A percentile compares a stretch with the other conserved stretches of the same genome.
These are phyloP conservation scores for Fereydounia khargensis DNA, from an alignment of 1,284 basidiomycete species.

Conservation along the genomic window DNA sequence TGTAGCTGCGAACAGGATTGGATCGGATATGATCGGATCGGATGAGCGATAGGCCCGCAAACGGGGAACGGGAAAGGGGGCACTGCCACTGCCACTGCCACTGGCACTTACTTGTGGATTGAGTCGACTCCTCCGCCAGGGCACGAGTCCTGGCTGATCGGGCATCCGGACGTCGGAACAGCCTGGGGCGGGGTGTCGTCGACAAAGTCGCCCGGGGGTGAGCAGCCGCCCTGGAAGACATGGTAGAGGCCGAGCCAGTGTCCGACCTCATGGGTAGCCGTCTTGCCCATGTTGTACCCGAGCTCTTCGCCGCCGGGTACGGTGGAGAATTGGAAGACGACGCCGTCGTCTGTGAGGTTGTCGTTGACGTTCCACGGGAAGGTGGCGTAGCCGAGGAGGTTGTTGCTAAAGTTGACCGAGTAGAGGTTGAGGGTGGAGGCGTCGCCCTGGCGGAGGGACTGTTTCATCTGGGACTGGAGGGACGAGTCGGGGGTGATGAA, in stretches of 20 bases:
- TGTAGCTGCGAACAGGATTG: constrained; percentile 32
- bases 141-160: constrained; percentile 25
- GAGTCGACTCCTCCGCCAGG: constrained; percentile 19
- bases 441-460: constrained; percentile 60
- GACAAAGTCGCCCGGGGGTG: constrained; percentile 62
- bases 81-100: background rate
- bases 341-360: constrained; percentile 11
- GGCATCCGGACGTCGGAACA: constrained; percentile 27
- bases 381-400: constrained; percentile 59
- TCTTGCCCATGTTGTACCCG: constrained; percentile 63
- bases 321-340: constrained; percentile 48
- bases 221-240: constrained; percentile 66
- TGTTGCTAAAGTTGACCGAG: constrained; percentile 57
- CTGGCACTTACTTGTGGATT: constrained; percentile 25
- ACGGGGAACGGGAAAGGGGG: background rate
- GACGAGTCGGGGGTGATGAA: constrained; percentile 59
- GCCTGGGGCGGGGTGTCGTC: constrained; percentile 61
- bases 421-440: constrained; percentile 63
- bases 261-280: constrained; percentile 64
- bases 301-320: constrained; percentile 62
- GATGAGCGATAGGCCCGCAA: background rate
- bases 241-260: constrained; percentile 63
- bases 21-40: too few relatives aligned
- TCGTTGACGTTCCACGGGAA: constrained; percentile 57
- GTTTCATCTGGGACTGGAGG: constrained; percentile 64